A percentile compares a stretch with the other conserved stretches of the same genome.
phyloP scores from a whole-genome alignment of 1,284 basidiomycete species.

The Leccinum subspadiceum region DNA sequence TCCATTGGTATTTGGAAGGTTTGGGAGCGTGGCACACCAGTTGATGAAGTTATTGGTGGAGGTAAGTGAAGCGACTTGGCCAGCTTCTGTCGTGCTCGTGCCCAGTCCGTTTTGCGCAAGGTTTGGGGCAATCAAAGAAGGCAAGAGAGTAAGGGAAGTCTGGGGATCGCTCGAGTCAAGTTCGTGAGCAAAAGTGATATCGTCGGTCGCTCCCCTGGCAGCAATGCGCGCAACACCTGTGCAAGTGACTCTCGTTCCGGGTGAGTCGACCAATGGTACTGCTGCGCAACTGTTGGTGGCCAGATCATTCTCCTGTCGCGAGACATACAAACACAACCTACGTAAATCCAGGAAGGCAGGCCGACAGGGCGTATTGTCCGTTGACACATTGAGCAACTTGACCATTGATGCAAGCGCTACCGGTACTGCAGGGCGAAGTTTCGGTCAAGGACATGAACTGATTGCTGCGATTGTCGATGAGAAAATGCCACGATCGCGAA shows the following conservation, averaged over 20 bases:
- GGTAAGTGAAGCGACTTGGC: conserved; percentile 46
- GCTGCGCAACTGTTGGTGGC: neutral
- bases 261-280: neutral
- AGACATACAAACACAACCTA: conserved; percentile 29
- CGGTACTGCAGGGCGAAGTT: conserved; percentile 33
- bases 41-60: conserved; percentile 57
- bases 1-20: conserved; percentile 42
- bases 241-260: neutral
- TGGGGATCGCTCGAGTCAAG: conserved; percentile 36
- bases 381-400: conserved; percentile 51
- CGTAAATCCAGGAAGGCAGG: conserved; percentile 43
- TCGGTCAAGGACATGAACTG: neutral
- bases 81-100: conserved; percentile 28
- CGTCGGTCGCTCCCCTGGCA: conserved; percentile 36
- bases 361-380: conserved; percentile 44
- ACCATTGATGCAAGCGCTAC: conserved; percentile 45
- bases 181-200: conserved; percentile 10
- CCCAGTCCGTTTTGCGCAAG: conserved; percentile 48
- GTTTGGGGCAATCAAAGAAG: conserved; percentile 43
- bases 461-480: conserved; percentile 34
- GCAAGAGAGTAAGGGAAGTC: conserved; percentile 42
- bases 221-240: conserved; percentile 41
- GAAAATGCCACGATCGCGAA: neutral
- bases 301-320: neutral
- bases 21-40: conserved; percentile 36